Evolutionary conservation across 129 eudicot species (phyloP).

Genomic region (Cynara cardunculus): DNA sequence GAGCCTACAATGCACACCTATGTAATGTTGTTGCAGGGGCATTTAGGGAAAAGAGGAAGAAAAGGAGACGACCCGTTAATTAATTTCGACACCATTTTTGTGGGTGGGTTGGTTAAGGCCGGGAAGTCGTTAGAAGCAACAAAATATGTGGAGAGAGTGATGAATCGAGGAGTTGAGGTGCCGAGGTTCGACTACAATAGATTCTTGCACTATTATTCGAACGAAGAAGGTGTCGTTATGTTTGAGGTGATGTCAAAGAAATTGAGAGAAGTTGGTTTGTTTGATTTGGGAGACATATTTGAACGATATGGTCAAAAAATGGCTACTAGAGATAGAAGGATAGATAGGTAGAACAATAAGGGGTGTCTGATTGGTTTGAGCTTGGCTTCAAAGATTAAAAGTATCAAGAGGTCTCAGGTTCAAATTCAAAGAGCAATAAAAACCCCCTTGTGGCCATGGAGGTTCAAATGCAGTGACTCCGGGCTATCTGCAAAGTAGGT

Average conservation of each 20-base stretch:
- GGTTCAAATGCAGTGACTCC: too few relatives aligned
- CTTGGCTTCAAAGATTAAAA: too few relatives aligned
- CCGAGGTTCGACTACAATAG: conserved; percentile 85
- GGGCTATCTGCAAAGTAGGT: too few relatives aligned
- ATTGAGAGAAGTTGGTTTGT: conserved; percentile 81
- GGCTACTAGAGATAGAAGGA: conserved; percentile 85
- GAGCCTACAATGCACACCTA: conserved; percentile 95
- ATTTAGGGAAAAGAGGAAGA: conserved; percentile 82
- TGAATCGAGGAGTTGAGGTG: conserved; percentile 66
- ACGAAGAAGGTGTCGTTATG: conserved; percentile 82
- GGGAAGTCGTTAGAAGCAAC: conserved; percentile 78
- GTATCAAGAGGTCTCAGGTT: too few relatives aligned
- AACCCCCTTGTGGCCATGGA: too few relatives aligned
- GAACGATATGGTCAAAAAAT: conserved; percentile 72
- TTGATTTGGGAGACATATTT: conserved; percentile 82
- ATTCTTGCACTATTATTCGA: conserved; percentile 76
- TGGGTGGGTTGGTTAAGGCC: conserved; percentile 77
- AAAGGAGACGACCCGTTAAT: conserved; percentile 75
- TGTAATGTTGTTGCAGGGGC: conserved; percentile 90
- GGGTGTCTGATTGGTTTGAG: too few relatives aligned
- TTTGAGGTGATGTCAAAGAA: conserved; percentile 75
- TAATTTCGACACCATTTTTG: conserved; percentile 84
- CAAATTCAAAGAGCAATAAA: too few relatives aligned
- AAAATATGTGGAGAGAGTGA: conserved; percentile 65
- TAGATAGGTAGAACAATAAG: conserved; percentile 42